phyloP scores from a whole-genome alignment of 352 stramenopile species.

The Phytophthora aleatoria region DNA sequence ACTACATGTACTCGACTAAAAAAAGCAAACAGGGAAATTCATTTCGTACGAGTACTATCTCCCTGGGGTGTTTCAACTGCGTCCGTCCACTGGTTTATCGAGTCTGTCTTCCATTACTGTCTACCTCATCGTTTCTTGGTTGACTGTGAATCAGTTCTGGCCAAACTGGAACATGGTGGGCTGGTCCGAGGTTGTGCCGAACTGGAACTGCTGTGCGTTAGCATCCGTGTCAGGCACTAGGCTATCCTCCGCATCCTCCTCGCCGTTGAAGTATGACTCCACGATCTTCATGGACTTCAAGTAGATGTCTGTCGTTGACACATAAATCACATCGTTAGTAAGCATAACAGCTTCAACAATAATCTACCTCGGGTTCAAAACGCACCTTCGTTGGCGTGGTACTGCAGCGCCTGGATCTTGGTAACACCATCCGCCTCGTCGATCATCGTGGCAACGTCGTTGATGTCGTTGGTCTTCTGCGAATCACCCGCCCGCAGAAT shows the following conservation, averaged over 20 bases:
- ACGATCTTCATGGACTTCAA: slow-evolving; percentile 97
- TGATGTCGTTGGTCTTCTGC: slow-evolving; percentile 83
- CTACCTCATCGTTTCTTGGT: slow-evolving; percentile 24
- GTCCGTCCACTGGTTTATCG: slow-evolving; percentile 18
- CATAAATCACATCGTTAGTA: slow-evolving; percentile 24
- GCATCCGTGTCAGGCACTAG: slow-evolving; percentile 73
- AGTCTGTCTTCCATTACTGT: slow-evolving; percentile 27
- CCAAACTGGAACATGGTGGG: slow-evolving; percentile 87
- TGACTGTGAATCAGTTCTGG: slow-evolving; percentile 52
- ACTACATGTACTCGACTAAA: slow-evolving; percentile 2
- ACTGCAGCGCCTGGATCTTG: slow-evolving; percentile 98
- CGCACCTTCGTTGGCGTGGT: slow-evolving; percentile 97
- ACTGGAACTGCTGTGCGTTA: slow-evolving; percentile 82
- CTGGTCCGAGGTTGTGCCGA: slow-evolving; percentile 64
- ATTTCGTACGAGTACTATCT: slow-evolving; percentile 39
- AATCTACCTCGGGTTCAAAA: slow-evolving; percentile 32
- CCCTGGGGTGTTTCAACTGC: slow-evolving; percentile 11
- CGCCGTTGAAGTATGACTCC: slow-evolving; percentile 97
- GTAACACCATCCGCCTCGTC: slow-evolving; percentile 96
- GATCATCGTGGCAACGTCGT: slow-evolving; percentile 95
- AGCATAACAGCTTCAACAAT: slow-evolving; percentile 22
- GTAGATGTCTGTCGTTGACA: slow-evolving; percentile 74
- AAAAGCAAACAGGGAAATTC: slow-evolving; percentile 45
- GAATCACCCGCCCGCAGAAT: slow-evolving; percentile 94
- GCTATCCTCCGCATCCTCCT: slow-evolving; percentile 95